Evolutionary conservation across 2,329 filamentous ascomycete genomes (phyloP).

Genomic region (Xylariales sp.): DNA sequence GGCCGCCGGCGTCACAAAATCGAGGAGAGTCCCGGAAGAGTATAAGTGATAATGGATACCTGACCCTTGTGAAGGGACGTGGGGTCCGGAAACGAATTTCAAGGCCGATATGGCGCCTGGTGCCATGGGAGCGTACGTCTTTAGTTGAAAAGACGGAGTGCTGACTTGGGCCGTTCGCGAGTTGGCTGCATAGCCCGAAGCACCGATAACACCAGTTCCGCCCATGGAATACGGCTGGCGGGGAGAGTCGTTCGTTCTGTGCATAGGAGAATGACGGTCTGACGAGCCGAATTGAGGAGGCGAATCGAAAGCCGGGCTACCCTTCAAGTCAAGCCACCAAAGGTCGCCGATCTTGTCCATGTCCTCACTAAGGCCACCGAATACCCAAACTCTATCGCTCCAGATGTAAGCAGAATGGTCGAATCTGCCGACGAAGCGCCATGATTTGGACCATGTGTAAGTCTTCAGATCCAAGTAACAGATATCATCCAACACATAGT

Average conservation of each 20-base stretch:
- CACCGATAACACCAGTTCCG: conserved; percentile 47
- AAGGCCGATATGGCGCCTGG: conserved; percentile 86
- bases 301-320: conserved; percentile 77
- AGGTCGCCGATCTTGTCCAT: conserved; percentile 97
- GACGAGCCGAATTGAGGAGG: conserved; percentile 52
- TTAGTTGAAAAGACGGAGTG: conserved; percentile 60
- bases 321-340: conserved; percentile 95
- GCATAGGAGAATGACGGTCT: conserved; percentile 39
- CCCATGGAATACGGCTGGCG: conserved; percentile 47
- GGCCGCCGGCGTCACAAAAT: conserved; percentile 88
- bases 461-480: conserved; percentile 96
- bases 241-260: conserved; percentile 44
- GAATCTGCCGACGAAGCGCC: conserved; percentile 92
- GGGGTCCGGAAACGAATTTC: conserved; percentile 82
- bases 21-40: conserved; percentile 84
- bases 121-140: conserved; percentile 74
- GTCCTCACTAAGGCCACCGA: conserved; percentile 88
- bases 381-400: conserved; percentile 89
- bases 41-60: conserved; percentile 96
- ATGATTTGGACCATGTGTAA: conserved; percentile 93
- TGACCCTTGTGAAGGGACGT: conserved; percentile 81
- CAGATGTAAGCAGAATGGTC: conserved; percentile 95
- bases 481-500: conserved; percentile 89
- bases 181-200: conserved; percentile 63
- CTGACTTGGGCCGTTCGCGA: conserved; percentile 64